Evolutionary conservation across 495 filamentous ascomycete species (phyloP), one percentile per base, ranked within the genome.

Genomic region (Neurospora cerealis): DNA sequence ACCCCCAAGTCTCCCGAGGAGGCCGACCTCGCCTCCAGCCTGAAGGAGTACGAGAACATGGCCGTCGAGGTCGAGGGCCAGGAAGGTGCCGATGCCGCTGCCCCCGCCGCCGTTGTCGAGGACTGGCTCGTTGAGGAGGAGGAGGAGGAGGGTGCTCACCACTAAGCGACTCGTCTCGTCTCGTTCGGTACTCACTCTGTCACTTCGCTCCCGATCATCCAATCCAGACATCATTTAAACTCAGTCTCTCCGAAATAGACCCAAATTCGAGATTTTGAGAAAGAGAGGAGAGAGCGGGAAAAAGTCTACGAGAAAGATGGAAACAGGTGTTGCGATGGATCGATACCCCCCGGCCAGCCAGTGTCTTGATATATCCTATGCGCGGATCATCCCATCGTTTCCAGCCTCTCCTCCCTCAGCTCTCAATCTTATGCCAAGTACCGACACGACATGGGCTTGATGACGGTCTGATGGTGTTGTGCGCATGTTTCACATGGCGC

Each of bases 1-100:
- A 78, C 94, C 13, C 95, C 96, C 75, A 85, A 87, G 81, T 94
- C 93, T 36, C 96, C 96, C 79, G 95, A 97, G 84, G 95, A 98
- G 87, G 84, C 90, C 83, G 93, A 96, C 83, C 90, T 98, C 66
- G 93, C 94, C 78, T 90, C 88, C 80, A 93, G 95, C 81, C 82
- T 99, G 81, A 92, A 95, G 86, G 88, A 91, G 75, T 99, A 99
- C 88, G 94, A 98, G 89, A 86, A 83, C 78, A 92, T 94, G 87
- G 88, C 91, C 73, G 95, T 98, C 73, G 96, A 99, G 85, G 90
- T 98, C 77, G 96, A 99, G 87, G 95, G 95, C 73, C 91, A 94
- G 84, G 93, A 86, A 74, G 80, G 76, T 38, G 77, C 73, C 66
- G 75, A 79, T 41, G 80, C 80, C 73, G 75, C 73, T 71, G 75